Conservation (phyloP, 164 flowering plant species). For the Vitis labrusca region DNA sequence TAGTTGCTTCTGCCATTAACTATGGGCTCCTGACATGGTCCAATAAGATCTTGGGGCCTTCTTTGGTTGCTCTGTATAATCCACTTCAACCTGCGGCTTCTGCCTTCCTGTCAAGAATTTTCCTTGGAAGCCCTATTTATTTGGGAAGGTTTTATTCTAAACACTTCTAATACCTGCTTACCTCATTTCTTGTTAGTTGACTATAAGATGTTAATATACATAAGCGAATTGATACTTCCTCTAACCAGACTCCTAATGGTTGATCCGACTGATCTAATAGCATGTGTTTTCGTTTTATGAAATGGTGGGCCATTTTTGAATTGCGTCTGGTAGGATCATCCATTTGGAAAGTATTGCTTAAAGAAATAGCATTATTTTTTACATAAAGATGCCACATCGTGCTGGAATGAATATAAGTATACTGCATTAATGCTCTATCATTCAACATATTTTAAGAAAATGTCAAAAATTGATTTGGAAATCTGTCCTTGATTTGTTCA, state of each 20-base stretch:
- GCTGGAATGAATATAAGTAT: too few species aligned
- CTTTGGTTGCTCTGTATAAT: slow-evolving; percentile 86
- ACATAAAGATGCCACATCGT: too few species aligned
- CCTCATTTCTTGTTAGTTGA: not conserved
- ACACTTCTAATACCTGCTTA: not conserved
- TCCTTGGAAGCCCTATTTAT: slow-evolving; percentile 91
- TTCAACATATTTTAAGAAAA: too few species aligned
- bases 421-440: too few species aligned
- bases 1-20: slow-evolving; percentile 86
- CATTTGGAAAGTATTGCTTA: too few species aligned
- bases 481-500: not conserved
- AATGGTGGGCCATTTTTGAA: not conserved
- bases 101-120: slow-evolving; percentile 80
- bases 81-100: slow-evolving; percentile 97
- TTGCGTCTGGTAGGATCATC: not conserved
- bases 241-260: too few species aligned
- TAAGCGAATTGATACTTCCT: not conserved
- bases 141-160: slow-evolving; percentile 73
- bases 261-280: too few species aligned
- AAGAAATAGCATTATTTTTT: too few species aligned
- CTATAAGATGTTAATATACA: not conserved
- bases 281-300: too few species aligned
- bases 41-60: slow-evolving; percentile 89
- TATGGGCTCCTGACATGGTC: slow-evolving; percentile 94
- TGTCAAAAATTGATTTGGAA: not conserved